Conservation (phyloP, 2,329 filamentous ascomycete species). For the Lithohypha guttulata region DNA sequence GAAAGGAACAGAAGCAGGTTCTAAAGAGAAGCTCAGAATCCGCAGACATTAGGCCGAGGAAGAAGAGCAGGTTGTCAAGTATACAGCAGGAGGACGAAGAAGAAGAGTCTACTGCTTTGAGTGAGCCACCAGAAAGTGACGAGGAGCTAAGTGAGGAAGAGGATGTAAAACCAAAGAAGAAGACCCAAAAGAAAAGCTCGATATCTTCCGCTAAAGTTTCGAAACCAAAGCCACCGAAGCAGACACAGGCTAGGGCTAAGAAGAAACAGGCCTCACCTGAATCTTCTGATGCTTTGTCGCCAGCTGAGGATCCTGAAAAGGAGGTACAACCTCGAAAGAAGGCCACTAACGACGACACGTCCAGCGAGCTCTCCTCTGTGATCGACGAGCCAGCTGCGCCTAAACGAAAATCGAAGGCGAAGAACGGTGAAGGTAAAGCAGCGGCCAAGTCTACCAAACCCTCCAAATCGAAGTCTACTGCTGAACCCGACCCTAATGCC, state of each 20-base stretch:
- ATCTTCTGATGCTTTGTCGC: slow-evolving; percentile 1
- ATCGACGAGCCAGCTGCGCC: slow-evolving; percentile 57
- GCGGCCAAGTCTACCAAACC: slow-evolving; percentile 7
- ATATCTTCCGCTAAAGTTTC: not conserved
- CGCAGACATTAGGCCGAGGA: slow-evolving; percentile 7
- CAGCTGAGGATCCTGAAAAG: not conserved
- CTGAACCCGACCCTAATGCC: slow-evolving; percentile 51
- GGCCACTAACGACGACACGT: slow-evolving; percentile 25
- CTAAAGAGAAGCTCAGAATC: slow-evolving; percentile 8
- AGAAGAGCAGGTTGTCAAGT: slow-evolving; percentile 17
- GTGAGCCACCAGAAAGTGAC: slow-evolving; percentile 10
- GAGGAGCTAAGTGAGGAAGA: slow-evolving; percentile 11
- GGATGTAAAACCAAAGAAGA: slow-evolving; percentile 8
- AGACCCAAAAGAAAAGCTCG: slow-evolving; percentile 2
- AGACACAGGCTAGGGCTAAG: slow-evolving; percentile 5
- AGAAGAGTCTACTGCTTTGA: slow-evolving; percentile 12
- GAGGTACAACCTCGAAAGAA: slow-evolving; percentile 13
- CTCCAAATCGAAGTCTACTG: slow-evolving; percentile 31
- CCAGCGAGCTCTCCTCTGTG: slow-evolving; percentile 62
- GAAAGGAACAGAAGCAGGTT: slow-evolving; percentile 10
- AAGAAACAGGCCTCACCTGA: slow-evolving; percentile 1
- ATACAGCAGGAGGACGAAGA: slow-evolving; percentile 11
- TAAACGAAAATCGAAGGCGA: slow-evolving; percentile 25
- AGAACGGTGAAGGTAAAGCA: slow-evolving; percentile 19
- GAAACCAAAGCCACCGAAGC: slow-evolving; percentile 7